Conservation (phyloP, 139 green algal genomes). For the Tetradesmus lagerheimii region DNA sequence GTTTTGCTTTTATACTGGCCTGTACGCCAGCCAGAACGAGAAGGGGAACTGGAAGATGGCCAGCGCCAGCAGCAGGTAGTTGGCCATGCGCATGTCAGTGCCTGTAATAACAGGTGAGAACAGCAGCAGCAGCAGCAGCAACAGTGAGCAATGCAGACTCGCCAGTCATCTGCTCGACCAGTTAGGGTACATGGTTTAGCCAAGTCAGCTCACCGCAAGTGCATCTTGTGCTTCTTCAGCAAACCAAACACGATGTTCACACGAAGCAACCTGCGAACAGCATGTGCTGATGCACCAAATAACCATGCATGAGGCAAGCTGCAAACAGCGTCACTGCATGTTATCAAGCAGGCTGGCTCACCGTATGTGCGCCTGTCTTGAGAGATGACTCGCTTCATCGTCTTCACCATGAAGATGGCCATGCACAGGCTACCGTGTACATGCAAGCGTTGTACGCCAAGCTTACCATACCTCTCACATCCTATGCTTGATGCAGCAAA, state of each 20-base stretch:
- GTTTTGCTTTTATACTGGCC: too few relatives aligned
- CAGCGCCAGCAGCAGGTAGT: conserved; percentile 91
- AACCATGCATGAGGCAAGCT: too few relatives aligned
- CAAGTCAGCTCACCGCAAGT: neutral
- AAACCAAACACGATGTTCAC: neutral
- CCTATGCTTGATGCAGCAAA: too few relatives aligned
- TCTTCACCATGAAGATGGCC: conserved; percentile 93
- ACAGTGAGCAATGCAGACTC: neutral
- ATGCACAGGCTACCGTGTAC: conserved; percentile 77
- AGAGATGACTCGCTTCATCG: conserved; percentile 94
- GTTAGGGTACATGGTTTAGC: too few relatives aligned
- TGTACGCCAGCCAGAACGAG: conserved; percentile 67
- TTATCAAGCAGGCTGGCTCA: conserved; percentile 45
- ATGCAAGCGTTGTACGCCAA: too few relatives aligned
- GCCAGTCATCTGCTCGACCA: too few relatives aligned
- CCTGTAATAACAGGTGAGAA: conserved; percentile 54
- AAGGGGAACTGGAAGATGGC: conserved; percentile 89
- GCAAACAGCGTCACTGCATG: too few relatives aligned
- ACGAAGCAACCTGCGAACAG: too few relatives aligned
- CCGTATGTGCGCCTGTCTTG: conserved; percentile 79
- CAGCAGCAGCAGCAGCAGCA: conserved; percentile 7
- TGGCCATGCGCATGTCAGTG: conserved; percentile 76
- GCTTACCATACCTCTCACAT: too few relatives aligned
- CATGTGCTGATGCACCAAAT: too few relatives aligned
- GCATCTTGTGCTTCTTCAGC: neutral